Conservation (phyloP, 306 rosid species). For the Castanea mollissima region DNA sequence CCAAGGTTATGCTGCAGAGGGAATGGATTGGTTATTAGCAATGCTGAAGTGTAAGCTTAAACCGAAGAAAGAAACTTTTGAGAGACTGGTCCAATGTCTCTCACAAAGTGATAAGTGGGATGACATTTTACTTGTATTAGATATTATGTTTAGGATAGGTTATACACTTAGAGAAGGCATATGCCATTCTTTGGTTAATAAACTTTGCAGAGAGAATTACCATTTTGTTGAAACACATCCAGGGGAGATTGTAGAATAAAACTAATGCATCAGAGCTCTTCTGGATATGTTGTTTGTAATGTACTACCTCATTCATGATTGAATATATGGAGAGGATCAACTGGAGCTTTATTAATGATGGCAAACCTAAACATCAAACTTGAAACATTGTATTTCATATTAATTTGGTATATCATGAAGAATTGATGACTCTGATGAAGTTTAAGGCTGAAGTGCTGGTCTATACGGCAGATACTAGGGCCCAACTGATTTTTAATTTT, state of each 20-base stretch:
- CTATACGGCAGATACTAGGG: too few species aligned
- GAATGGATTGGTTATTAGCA: constrained; percentile 52
- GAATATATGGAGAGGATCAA: constrained; percentile 1
- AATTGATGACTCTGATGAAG: neutral
- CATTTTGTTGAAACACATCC: constrained; percentile 30
- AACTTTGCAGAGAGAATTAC: constrained; percentile 30
- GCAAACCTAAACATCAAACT: neutral
- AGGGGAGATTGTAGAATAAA: constrained; percentile 40
- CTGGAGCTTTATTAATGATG: too few species aligned
- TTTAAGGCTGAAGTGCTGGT: constrained; percentile 16
- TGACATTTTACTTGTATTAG: constrained; percentile 61
- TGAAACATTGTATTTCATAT: neutral
- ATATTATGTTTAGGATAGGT: constrained; percentile 51
- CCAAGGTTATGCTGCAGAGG: constrained; percentile 44
- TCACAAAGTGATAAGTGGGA: constrained; percentile 43
- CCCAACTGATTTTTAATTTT: too few species aligned
- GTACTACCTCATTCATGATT: constrained; percentile 4
- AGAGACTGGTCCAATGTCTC: constrained; percentile 42
- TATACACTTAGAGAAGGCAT: constrained; percentile 40
- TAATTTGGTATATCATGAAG: constrained; percentile 11
- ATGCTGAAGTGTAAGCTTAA: constrained; percentile 50
- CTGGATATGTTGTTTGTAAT: constrained; percentile 25
- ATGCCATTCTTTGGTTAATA: constrained; percentile 38
- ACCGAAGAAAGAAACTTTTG: constrained; percentile 49
- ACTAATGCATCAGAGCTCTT: constrained; percentile 17